Evolutionary conservation across 2,329 filamentous ascomycete species (phyloP), one percentile per base, ranked within the genome.

Genomic region (Dissoconium aciculare): DNA sequence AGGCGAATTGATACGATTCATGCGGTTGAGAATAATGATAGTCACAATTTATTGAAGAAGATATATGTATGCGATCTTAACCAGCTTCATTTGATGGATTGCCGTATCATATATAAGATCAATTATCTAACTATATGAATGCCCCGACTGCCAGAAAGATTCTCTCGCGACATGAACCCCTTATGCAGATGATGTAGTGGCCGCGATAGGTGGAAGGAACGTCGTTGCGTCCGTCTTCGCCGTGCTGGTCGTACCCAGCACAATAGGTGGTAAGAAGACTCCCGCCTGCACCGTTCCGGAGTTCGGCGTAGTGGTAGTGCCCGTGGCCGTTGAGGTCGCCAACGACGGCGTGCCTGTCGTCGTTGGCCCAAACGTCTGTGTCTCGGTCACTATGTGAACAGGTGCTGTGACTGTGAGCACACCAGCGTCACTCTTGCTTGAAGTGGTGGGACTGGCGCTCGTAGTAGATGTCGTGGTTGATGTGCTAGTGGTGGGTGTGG

Each of bases 401-500:
- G 8, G 8, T n/a, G 19, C n/a, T n/a, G 19, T 23, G 19, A 23
- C 8, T n/a, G 19, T 23, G 19, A 23, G 19, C 8, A 23, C 19
- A 23, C 19, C 19, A n/a, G 19, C 19, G n/a, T n/a, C n/a, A n/a
- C 8, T 23, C 8, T 8, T 8, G 8, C 8, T 23, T 23, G 19
- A n/a, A 23, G 19, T n/a, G 8, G 19, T n/a, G n/a, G 19, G n/a
- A 23, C 19, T 23, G 19, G 19, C n/a, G 19, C n/a, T n/a, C 13
- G 12, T 9, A 27, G 26, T 8, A 6, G 26, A 27, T 8, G 13
- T 14, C 6, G 26, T 8, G 11, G 26, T 11, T 6, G 26, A 27
- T 27, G 26, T 11, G 26, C 26, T 27, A 6, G 26, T 27, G 26
- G 11, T 27, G 26, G 26, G 13, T 6, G 6, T 27, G 8, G 26